Percentiles rank a stretch among this genome's conserved stretches.
phyloP scores from a whole-genome alignment of 768 basidiomycete genomes.

The Mycena filopes region DNA sequence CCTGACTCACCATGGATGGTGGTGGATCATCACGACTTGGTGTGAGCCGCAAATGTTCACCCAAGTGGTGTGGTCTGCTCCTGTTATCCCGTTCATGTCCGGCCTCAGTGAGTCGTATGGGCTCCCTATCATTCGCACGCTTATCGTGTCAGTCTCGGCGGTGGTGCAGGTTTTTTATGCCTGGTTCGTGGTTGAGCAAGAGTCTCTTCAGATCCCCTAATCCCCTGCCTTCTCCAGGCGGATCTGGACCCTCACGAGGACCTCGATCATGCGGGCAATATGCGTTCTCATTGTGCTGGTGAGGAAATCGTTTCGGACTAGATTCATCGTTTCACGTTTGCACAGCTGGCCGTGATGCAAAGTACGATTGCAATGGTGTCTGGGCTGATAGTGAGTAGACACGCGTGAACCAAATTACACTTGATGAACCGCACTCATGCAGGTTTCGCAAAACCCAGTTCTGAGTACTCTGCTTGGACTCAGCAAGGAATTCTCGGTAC shows the following conservation, averaged over 20 bases:
- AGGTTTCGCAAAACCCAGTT: no score
- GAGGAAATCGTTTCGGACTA: no score
- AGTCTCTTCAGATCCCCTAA: not conserved
- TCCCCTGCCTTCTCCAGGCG: not conserved
- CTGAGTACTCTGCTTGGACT: no score
- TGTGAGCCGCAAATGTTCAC: not conserved
- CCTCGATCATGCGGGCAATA: not conserved
- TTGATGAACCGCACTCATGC: no score
- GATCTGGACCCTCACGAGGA: slow-evolving; percentile 12
- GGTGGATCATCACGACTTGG: slow-evolving; percentile 2
- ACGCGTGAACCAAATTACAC: not conserved
- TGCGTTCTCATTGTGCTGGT: slow-evolving; percentile 6
- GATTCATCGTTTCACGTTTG: no score
- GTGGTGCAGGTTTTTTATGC: slow-evolving; percentile 18
- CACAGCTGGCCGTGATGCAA: slow-evolving; percentile 1
- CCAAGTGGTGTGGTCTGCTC: not conserved
- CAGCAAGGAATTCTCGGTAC: no score
- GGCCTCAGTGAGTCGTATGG: not conserved
- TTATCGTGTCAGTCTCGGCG: not conserved
- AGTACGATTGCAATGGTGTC: not conserved
- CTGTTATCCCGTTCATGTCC: not conserved
- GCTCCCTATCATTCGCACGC: no score
- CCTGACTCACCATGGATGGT: slow-evolving; percentile 11
- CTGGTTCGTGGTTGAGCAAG: not conserved
- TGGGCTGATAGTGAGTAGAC: not conserved